Base-by-base conservation (phyloP, 371 early-diverging fungal species). In the Globomyces sp. region DNA sequence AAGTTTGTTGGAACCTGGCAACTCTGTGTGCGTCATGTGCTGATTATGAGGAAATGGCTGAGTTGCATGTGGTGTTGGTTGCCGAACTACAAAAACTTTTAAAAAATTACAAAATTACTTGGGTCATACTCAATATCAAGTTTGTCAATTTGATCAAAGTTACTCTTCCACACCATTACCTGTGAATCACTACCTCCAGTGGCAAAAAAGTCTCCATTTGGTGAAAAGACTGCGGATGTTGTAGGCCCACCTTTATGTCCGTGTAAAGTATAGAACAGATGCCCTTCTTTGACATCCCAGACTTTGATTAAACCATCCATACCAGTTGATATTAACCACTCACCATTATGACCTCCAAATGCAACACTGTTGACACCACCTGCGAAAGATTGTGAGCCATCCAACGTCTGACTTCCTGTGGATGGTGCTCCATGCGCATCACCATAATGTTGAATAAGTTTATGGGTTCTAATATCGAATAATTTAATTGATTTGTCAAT, bases 211-310 rank as follows among this genome's bases (percentile, higher is more conserved):
- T 74, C 77, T 2, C 77, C 78, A 24, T 71, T 58, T 3, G 76
- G 76, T 0, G 83, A 78, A 59, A 80, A 83, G 8, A 71, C 70
- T 1, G 82, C 82, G 39, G 80, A 68, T 1, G 82, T 80, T 0
- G 84, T 82, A 5, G 84, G 77, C 0, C 79, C 79, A 43, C 71
- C 37, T 58, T 78, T 73, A 67, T 84, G 84, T 5, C 84, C 84
- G 50, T 84, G 81, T 10, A 84, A 70, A n/a, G 84, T 82, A 67
- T 84, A 84, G 48, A 79, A 73, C 48, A 84, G 59, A 62, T 80
- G 81, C 0, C 84, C 84, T 68, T 83, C 84, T 41, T 76, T 74
- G 39, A 84, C 46, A 67, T 84, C 84, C 84, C 84, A 84, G 43
- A 83, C 82, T 74, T 83, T 81, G 39, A 79, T 77, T 1, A 78